A percentile compares a stretch with the other conserved stretches of the same genome.
Conservation (phyloP, 768 basidiomycete species). For the Podaxis carcinomalis region DNA sequence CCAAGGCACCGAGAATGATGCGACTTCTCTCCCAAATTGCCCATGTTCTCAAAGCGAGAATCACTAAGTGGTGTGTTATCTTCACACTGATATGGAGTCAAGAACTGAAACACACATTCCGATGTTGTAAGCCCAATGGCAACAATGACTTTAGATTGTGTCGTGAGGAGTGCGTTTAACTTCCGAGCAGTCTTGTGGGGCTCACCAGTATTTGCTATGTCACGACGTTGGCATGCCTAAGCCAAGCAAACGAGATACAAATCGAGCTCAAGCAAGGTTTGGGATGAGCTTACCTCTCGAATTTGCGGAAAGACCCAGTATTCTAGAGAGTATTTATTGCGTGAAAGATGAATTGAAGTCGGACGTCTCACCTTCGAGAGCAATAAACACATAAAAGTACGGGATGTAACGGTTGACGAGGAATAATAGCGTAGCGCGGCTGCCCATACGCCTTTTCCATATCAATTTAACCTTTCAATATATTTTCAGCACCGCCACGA, state of each 20-base stretch:
- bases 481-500: neutral
- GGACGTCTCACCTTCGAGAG: neutral
- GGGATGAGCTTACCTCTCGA: neutral
- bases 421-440: neutral
- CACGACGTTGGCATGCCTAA: neutral
- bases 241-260: neutral
- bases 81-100: neutral
- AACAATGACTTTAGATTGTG: neutral
- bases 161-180: too few species aligned
- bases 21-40: constrained; percentile 5
- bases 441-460: constrained; percentile 8
- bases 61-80: neutral
- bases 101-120: neutral
- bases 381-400: neutral
- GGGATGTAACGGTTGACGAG: constrained; percentile 6
- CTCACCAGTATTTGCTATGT: neutral
- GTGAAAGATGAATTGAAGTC: neutral
- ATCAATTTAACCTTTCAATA: constrained; percentile 5
- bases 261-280: neutral
- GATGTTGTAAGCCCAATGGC: neutral
- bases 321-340: neutral
- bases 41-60: constrained; percentile 4
- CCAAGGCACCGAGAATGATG: neutral
- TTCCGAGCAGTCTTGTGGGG: too few species aligned
- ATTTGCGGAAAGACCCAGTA: neutral